Evolutionary conservation across 257 asterid species (phyloP).

Genomic region (Primulina tabacum): DNA sequence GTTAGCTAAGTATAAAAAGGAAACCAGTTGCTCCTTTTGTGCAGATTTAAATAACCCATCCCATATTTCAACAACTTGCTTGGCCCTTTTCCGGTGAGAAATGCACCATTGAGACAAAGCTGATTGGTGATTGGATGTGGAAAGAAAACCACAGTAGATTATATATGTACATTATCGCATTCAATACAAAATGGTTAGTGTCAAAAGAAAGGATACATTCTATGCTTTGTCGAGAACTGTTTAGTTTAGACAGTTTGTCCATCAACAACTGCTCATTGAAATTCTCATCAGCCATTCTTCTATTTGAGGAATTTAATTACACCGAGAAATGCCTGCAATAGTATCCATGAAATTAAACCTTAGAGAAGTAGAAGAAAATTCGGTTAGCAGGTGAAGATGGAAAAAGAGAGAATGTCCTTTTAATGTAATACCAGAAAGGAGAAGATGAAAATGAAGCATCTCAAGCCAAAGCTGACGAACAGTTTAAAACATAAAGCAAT

Average conservation of each 20-base stretch:
- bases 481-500: background rate
- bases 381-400: background rate
- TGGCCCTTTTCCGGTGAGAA: slow-evolving; percentile 78
- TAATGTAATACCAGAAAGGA: background rate
- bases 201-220: slow-evolving; percentile 79
- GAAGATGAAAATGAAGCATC: background rate
- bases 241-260: slow-evolving; percentile 84
- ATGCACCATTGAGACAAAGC: slow-evolving; percentile 94
- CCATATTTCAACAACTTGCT: slow-evolving; percentile 93
- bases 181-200: slow-evolving; percentile 4
- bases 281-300: slow-evolving; percentile 62
- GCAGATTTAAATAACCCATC: slow-evolving; percentile 71
- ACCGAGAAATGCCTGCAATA: slow-evolving; percentile 33
- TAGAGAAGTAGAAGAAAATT: background rate
- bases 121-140: slow-evolving; percentile 50
- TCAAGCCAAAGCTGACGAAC: background rate
- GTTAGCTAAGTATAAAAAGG: slow-evolving; percentile 79
- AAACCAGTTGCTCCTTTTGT: slow-evolving; percentile 67
- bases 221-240: slow-evolving; percentile 88
- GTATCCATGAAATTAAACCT: slow-evolving; percentile 9
- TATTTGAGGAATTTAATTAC: slow-evolving; percentile 15
- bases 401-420: background rate
- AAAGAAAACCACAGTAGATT: slow-evolving; percentile 30
- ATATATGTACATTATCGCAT: slow-evolving; percentile 17
- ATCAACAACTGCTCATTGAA: slow-evolving; percentile 60